These are phyloP conservation scores for Fusarium zealandicum DNA, from an alignment of 2,329 filamentous ascomycete species.

Conservation along the genomic window DNA sequence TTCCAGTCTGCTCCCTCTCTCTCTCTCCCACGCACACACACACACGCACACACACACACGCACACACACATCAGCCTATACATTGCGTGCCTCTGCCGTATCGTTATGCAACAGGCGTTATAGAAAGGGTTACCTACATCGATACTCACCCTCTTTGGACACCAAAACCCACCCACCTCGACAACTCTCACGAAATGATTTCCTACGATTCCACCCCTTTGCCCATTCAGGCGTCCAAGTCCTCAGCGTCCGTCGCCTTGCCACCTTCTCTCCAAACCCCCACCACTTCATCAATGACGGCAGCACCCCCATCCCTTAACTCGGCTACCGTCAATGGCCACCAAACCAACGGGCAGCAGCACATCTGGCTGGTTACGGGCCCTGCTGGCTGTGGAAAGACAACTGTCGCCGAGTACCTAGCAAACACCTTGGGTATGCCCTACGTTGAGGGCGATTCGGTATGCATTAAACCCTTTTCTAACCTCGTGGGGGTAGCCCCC, in stretches of 20 bases:
- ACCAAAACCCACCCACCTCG: background rate
- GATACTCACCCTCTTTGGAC: background rate
- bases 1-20: conserved; percentile 10
- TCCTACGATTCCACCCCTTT: conserved; percentile 57
- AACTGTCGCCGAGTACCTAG: conserved; percentile 73
- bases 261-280: conserved; percentile 33
- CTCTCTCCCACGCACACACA: conserved; percentile 17
- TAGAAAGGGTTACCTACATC: conserved; percentile 1
- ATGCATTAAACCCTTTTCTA: conserved; percentile 40
- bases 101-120: conserved; percentile 21
- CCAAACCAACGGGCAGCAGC: conserved; percentile 55
- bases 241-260: conserved; percentile 38
- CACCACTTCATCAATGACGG: conserved; percentile 30
- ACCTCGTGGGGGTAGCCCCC: conserved; percentile 7
- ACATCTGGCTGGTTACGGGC: conserved; percentile 83
- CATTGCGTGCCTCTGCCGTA: conserved; percentile 9
- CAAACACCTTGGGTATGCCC: conserved; percentile 67
- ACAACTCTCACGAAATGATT: conserved; percentile 51
- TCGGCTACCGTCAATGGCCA: conserved; percentile 43
- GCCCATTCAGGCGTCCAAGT: conserved; percentile 52
- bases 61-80: conserved; percentile 28
- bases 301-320: conserved; percentile 37
- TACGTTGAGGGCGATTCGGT: conserved; percentile 84
- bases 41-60: conserved; percentile 11
- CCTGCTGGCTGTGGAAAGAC: conserved; percentile 83